These are phyloP conservation scores for Chondrus crispus DNA, from an alignment of 23 red algal species.

Conservation along the genomic window DNA sequence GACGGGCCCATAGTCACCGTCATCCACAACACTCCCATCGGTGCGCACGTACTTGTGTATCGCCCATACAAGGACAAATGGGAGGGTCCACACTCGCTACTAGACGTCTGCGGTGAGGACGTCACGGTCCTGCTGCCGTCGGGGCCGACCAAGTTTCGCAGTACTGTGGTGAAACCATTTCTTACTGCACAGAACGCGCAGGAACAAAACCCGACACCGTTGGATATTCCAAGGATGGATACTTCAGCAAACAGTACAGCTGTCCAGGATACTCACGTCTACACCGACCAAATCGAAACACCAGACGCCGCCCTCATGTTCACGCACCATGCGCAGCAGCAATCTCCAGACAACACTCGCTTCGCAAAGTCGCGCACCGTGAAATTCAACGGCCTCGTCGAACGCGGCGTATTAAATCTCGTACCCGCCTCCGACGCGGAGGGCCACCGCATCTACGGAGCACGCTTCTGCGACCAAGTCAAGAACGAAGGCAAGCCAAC, in stretches of 20 bases:
- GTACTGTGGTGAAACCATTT: background rate
- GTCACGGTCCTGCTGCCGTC: background rate
- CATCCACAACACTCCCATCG: background rate
- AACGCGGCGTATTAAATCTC: background rate
- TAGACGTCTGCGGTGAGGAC: background rate
- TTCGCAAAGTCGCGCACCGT: background rate
- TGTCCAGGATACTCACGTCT: too few relatives aligned
- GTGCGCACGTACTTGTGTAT: background rate
- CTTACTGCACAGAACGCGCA: background rate
- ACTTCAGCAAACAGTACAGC: too few relatives aligned
- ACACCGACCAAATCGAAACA: too few relatives aligned
- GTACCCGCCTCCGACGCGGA: background rate
- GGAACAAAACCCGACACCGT: too few relatives aligned
- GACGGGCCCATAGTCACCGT: background rate
- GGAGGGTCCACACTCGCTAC: background rate
- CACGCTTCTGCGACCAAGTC: background rate
- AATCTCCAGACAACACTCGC: background rate
- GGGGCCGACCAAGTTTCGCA: background rate
- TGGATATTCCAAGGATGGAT: too few relatives aligned
- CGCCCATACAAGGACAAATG: background rate
- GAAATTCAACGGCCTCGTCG: background rate
- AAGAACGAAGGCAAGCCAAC: background rate
- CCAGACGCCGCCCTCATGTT: too few relatives aligned
- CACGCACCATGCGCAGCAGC: too few relatives aligned
- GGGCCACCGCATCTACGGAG: background rate